Evolutionary conservation across 1,284 basidiomycete species (phyloP).

Genomic region (Calocybe gambosa): DNA sequence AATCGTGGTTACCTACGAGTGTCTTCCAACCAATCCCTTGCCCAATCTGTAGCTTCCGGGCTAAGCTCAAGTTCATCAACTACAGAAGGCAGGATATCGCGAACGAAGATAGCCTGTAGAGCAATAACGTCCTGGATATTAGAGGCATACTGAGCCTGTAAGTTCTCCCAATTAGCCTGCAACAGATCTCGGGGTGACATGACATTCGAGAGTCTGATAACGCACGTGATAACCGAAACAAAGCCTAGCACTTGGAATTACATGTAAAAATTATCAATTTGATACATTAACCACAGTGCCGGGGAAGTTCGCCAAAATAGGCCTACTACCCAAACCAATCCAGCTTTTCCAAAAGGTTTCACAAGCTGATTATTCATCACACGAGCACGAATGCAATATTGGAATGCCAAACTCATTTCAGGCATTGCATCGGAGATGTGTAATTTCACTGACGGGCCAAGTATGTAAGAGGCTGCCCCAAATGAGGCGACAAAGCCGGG

Average conservation of each 20-base stretch:
- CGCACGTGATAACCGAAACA: not conserved
- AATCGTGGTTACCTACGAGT: slow-evolving; percentile 35
- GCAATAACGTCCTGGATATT: slow-evolving; percentile 39
- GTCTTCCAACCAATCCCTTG: slow-evolving; percentile 57
- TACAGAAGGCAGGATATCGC: slow-evolving; percentile 54
- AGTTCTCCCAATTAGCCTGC: slow-evolving; percentile 31
- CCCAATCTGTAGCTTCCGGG: slow-evolving; percentile 41
- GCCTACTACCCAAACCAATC: too few relatives aligned
- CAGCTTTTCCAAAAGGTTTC: too few relatives aligned
- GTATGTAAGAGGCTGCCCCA: not conserved
- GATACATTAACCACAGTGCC: not conserved
- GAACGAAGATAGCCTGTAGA: slow-evolving; percentile 44
- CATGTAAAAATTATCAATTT: not conserved
- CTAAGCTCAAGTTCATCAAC: slow-evolving; percentile 49
- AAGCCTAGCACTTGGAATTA: too few relatives aligned
- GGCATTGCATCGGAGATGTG: not conserved
- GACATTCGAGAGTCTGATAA: not conserved
- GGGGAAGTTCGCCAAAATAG: not conserved
- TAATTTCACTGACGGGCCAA: not conserved
- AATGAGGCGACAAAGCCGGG: not conserved
- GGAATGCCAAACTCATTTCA: not conserved
- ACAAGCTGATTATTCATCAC: too few relatives aligned
- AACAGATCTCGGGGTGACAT: slow-evolving; percentile 35
- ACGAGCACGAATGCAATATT: too few relatives aligned
- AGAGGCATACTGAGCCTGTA: slow-evolving; percentile 39